Base-by-base conservation (phyloP, 495 filamentous ascomycete species). In the Clohesyomyces aquaticus region DNA sequence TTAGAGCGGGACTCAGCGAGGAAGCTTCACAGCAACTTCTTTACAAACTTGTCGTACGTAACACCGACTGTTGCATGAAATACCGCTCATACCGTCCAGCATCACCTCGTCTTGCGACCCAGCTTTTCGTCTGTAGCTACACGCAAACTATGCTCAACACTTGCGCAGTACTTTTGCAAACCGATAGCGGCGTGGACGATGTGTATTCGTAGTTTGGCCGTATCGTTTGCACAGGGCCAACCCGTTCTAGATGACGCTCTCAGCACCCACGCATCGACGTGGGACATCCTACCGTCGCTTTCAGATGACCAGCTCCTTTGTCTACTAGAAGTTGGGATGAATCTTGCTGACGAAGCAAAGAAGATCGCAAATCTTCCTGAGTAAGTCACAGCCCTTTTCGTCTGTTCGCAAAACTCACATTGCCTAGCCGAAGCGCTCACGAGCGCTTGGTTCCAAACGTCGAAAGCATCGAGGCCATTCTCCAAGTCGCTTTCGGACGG, bases 101-200 rank as follows among this genome's bases (percentile, higher is more conserved):
- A 62, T 18, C 59, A 67, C 47, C 65, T 67, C 38, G 59, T 63
- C 21, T 21, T 43, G 14, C 52, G 29, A 28, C 52, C 65, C 50
- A 21, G 29, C 4, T 57, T 52, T n/a, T n/a, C n/a, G 11, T 67
- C 81, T 27, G 77, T 94, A 51, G 91, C 96, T 8, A 75, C 88
- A 35, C 85, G 84, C 72, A 98, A 98, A 76, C 80, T 97, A 22
- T 93, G 91, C 67, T 85, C 88, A 22, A 89, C 91, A 41, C 74
- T 97, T 9, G 88, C 89, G 38, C 86, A 88, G 3, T 91, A 89
- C 70, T 96, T 91, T 69, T 76, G 91, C 27, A 87, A 88, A 54
- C 86, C 89, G 42, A 83, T 84, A 0, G 76, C 82, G 23, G 77
- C 81, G 3, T 96, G 91, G 90, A 78, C 78, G 28, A 79, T 77